Evolutionary conservation across 768 basidiomycete genomes (phyloP), one percentile per base, ranked within the genome.

Genomic region (Suillus alpinus): DNA sequence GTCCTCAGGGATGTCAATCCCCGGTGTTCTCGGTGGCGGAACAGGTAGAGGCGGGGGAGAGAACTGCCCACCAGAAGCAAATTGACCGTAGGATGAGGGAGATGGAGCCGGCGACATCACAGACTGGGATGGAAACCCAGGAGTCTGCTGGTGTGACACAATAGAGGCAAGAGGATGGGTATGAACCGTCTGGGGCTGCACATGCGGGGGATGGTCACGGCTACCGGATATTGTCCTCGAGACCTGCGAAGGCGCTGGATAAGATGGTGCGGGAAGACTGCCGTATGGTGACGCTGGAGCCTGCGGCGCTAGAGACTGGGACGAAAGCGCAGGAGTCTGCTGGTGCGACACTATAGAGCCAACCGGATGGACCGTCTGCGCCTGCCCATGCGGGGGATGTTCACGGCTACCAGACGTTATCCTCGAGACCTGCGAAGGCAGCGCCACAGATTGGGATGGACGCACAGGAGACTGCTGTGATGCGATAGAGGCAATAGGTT

Each of bases 11-110:
- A 55, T 55, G 23, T 39, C 53, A 29, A 55, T 40, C 10, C 53
- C 53, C 2, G 53, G 53, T 26, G 66, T 58, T 57, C 68, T 63
- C 9, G 72, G 72, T 1, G 72, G 71, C 1, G 73, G 72, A 50
- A 73, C 57, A 8, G 68, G 73, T 13, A 73, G 56, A 1, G 72
- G 68, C 29, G 72, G 71, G 18, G 72, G 72, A 12, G 72, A 73
- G 50, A 36, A 71, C 37, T 67, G 62, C 52, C 62, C 65, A 57
- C 23, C 23, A 26, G 53, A 29, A 39, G 16, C 14, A 55, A 18
- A 1, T 29, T 55, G 53, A 23, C 53, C 37, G 2, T 55, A 55
- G 10, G 53, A 23, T 13, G 52, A 34, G n/a, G 26, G 37, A 23
- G 20, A 6, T 9, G 23, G 53, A 36, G 10, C 14, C 5, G 39